Percentiles rank a stretch among this genome's conserved stretches.
Conservation (phyloP, 495 filamentous ascomycete genomes). For the Xylaria nigripes region DNA sequence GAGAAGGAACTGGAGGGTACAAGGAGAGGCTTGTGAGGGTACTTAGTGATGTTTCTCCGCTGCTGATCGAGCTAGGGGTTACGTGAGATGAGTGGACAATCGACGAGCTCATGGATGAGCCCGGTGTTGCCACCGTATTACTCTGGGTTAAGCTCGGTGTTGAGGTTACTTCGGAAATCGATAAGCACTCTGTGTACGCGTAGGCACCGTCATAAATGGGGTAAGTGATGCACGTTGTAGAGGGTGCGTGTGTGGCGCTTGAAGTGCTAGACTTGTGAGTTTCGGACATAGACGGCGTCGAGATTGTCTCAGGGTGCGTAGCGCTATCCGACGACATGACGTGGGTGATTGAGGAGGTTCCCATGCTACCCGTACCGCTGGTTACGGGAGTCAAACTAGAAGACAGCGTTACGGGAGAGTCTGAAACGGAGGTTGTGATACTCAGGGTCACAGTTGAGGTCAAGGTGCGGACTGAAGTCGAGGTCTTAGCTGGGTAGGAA, state of each 20-base stretch:
- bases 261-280: slow-evolving; percentile 5
- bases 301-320: not conserved
- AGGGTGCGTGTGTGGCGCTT: slow-evolving; percentile 1
- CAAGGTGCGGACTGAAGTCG: slow-evolving; percentile 1
- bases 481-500: not conserved
- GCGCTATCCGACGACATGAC: not conserved
- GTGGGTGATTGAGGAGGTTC: not conserved
- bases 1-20: not conserved
- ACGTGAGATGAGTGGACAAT: not conserved
- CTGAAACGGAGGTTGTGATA: slow-evolving; percentile 7
- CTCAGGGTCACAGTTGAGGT: slow-evolving; percentile 11
- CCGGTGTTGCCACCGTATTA: not conserved
- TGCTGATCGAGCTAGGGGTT: no score
- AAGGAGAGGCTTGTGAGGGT: slow-evolving; percentile 13
- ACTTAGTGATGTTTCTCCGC: not conserved
- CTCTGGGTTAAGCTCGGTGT: not conserved
- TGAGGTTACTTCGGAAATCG: not conserved
- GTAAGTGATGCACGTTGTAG: slow-evolving; percentile 15
- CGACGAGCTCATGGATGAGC: not conserved
- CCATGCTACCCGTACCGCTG: not conserved
- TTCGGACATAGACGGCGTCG: not conserved
- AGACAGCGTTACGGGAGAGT: slow-evolving; percentile 16
- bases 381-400: slow-evolving; percentile 4
- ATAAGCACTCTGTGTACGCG: slow-evolving; percentile 14
- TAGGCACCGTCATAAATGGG: slow-evolving; percentile 16